Evolutionary conservation across 257 asterid genomes (phyloP), one percentile per base, ranked within the genome.

Genomic region (Scutellaria minor): DNA sequence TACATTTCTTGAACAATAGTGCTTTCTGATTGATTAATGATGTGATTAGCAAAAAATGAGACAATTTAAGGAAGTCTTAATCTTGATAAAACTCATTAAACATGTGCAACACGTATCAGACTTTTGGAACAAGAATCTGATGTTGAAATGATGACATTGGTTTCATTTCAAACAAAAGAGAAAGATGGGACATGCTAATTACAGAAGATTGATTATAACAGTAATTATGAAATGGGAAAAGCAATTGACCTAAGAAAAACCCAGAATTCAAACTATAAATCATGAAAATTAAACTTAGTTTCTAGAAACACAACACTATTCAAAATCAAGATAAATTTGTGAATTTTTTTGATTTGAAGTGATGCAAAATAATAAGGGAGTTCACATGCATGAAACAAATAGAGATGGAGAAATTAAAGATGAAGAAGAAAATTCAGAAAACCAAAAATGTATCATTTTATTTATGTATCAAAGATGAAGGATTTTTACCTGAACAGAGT

Each of bases 401-500:
- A 35, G 11, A 24, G 11, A 53, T 11, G 44, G 51, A 40, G 41
- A 71, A 55, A 7, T 6, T 7, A 20, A 20, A 40, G 8, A 51
- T 12, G 7, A 27, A 45, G 31, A 45, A 31, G 6, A 45, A 56
- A 6, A 1, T 1, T 7, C 11, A 41, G 3, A 6, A 6, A n/a
- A 0, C 61, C 5, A 22, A 10, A 55, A 9, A 54, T 24, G 27
- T 24, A 1, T 24, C 27, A 24, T 24, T 5, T 1, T 18, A 51
- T 51, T 51, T 51, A 31, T 31, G 9, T 14, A 53, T 54, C 44
- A 37, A 2, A 58, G 40, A 50, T 4, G 8, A 3, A 55, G 39
- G 20, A 1, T 0, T 9, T 1, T 72, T 41, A 92, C 96, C 98
- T 84, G 98, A 80, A 71, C 54, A 83, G 62, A 85, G 80, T 12